A percentile compares a stretch with the other conserved stretches of the same genome.
Evolutionary conservation across 768 basidiomycete genomes (phyloP).

Genomic region (Galerina marginata): DNA sequence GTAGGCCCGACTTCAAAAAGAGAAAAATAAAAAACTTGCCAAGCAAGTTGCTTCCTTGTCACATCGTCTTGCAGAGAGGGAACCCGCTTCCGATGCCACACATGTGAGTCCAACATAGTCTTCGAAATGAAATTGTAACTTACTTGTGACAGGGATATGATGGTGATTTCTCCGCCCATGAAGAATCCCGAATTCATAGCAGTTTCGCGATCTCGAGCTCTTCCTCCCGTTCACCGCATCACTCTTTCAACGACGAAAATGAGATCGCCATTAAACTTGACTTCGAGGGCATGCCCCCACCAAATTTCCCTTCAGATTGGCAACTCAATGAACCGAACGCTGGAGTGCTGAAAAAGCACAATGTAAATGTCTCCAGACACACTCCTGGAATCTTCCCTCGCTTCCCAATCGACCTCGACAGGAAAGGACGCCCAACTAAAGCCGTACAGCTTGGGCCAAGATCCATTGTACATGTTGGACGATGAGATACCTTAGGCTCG

Average conservation of each 20-base stretch:
- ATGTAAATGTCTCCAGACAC: conserved; percentile 19
- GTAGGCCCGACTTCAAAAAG: conserved; percentile 27
- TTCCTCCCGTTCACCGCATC: conserved; percentile 13
- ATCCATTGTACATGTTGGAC: conserved; percentile 27
- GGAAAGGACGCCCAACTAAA: conserved; percentile 38
- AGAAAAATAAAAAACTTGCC: conserved; percentile 28
- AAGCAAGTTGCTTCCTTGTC: conserved; percentile 25
- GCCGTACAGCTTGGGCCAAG: conserved; percentile 47
- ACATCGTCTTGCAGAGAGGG: conserved; percentile 22
- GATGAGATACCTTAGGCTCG: conserved; percentile 4
- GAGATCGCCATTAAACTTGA: conserved; percentile 26
- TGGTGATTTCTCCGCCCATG: conserved; percentile 27
- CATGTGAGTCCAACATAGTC: conserved; percentile 7
- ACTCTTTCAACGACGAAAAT: conserved; percentile 20
- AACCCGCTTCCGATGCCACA: conserved; percentile 18
- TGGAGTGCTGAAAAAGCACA: conserved; percentile 28
- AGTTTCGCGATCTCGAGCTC: conserved; percentile 14
- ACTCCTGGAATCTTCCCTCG: conserved; percentile 16
- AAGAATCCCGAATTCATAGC: conserved; percentile 21
- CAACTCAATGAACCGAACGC: conserved; percentile 25
- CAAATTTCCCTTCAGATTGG: conserved; percentile 46
- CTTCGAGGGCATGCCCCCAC: conserved; percentile 45
- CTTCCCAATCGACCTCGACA: conserved; percentile 45
- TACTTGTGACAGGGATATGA: conserved; percentile 27
- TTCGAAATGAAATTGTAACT: not conserved